phyloP scores from a whole-genome alignment of 306 rosid species.

The Cucurbita pepo region DNA sequence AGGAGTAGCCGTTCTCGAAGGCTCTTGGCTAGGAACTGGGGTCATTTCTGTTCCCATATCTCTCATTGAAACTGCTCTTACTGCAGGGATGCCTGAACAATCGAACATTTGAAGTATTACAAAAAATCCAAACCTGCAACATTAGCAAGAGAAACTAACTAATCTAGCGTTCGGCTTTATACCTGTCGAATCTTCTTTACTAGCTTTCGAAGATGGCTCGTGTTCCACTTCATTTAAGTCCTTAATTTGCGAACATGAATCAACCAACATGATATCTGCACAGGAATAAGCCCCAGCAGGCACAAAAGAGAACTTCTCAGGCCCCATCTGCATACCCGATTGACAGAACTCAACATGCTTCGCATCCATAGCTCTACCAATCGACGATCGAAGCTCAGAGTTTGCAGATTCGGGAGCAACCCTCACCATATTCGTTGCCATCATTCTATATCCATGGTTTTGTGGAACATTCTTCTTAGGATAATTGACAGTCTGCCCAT shows the following conservation, averaged over 20 bases:
- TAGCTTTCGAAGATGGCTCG: conserved; percentile 15
- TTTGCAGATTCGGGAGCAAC: conserved; percentile 60
- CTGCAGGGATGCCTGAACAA: conserved; percentile 45
- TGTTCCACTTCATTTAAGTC: conserved; percentile 42
- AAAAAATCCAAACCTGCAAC: neutral
- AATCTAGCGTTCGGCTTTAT: conserved; percentile 2
- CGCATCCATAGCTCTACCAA: conserved; percentile 37
- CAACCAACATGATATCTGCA: conserved; percentile 23
- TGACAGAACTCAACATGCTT: conserved; percentile 70
- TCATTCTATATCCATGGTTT: conserved; percentile 44
- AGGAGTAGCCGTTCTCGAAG: conserved; percentile 84
- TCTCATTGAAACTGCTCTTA: conserved; percentile 91
- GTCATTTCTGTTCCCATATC: conserved; percentile 99
- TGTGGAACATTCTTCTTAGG: conserved; percentile 37
- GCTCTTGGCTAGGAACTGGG: conserved; percentile 82
- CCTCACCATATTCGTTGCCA: conserved; percentile 36
- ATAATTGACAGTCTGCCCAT: conserved; percentile 18
- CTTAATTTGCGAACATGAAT: conserved; percentile 40
- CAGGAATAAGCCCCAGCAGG: conserved; percentile 31
- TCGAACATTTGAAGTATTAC: neutral
- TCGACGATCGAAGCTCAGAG: conserved; percentile 31
- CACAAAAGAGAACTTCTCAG: conserved; percentile 60
- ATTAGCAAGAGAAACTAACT: neutral
- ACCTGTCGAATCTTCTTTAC: conserved; percentile 45
- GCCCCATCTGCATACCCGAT: conserved; percentile 34